phyloP scores from a whole-genome alignment of 2,329 filamentous ascomycete species.

The Blastomyces percursus region DNA sequence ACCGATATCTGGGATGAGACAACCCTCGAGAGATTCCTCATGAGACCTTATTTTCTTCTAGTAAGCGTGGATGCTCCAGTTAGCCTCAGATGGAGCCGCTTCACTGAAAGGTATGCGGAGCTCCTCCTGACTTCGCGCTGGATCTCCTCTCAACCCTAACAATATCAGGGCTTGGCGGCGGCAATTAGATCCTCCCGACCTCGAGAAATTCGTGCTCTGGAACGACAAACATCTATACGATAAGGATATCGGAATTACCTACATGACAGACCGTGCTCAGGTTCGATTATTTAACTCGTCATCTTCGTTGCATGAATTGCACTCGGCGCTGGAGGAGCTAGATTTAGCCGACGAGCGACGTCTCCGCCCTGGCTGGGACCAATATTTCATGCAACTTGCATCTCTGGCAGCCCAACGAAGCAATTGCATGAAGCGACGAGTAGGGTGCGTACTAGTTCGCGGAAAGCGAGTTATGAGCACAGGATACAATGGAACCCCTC shows the following conservation, averaged over 20 bases:
- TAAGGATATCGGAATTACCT: conserved; percentile 52
- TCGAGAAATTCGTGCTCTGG: conserved; percentile 50
- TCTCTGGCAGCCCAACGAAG: conserved; percentile 78
- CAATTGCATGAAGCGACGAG: conserved; percentile 97
- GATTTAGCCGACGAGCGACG: conserved; percentile 69
- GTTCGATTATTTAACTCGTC: conserved; percentile 81
- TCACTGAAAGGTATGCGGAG: conserved; percentile 42
- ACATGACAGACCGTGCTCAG: conserved; percentile 69
- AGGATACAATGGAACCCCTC: conserved; percentile 95
- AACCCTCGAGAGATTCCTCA: conserved; percentile 61
- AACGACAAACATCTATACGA: conserved; percentile 68
- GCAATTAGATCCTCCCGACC: conserved; percentile 40
- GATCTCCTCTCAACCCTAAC: conserved; percentile 24
- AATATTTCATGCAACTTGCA: conserved; percentile 97
- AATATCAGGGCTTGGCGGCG: conserved; percentile 38
- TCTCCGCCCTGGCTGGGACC: conserved; percentile 83
- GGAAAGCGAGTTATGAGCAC: conserved; percentile 83
- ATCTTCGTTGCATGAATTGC: conserved; percentile 57
- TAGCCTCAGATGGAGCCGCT: conserved; percentile 70
- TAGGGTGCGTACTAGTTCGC: conserved; percentile 84
- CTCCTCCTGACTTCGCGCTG: not conserved
- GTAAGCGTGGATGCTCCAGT: conserved; percentile 86
- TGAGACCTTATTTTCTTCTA: conserved; percentile 84
- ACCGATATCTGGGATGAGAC: conserved; percentile 66
- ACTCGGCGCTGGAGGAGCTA: conserved; percentile 59